phyloP scores from a whole-genome alignment of 495 filamentous ascomycete genomes.

The Xylaria castorea region DNA sequence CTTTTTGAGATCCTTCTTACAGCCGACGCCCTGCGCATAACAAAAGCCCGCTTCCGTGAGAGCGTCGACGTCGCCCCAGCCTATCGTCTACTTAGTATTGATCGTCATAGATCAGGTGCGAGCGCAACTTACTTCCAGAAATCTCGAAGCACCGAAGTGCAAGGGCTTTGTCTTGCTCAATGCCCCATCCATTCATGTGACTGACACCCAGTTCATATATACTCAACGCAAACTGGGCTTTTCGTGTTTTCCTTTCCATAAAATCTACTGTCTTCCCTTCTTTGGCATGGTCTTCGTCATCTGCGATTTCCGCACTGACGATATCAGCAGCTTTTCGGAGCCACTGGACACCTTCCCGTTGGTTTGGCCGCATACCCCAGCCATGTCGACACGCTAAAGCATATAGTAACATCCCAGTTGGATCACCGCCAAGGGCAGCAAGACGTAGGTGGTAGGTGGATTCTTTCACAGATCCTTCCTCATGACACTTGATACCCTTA shows the following conservation, averaged over 20 bases:
- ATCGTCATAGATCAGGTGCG: background rate
- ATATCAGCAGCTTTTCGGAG: constrained; percentile 85
- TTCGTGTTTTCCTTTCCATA: constrained; percentile 74
- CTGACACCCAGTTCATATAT: constrained; percentile 97
- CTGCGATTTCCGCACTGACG: constrained; percentile 80
- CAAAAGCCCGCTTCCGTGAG: constrained; percentile 88
- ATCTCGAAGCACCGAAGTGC: constrained; percentile 95
- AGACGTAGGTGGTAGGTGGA: constrained; percentile 95
- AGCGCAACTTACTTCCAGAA: constrained; percentile 71
- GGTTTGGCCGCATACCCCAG: constrained; percentile 95
- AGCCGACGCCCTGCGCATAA: constrained; percentile 83
- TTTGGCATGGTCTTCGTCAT: constrained; percentile 72
- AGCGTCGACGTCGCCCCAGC: constrained; percentile 96
- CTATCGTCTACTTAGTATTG: constrained; percentile 46
- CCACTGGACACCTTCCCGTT: constrained; percentile 88
- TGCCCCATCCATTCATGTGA: constrained; percentile 98
- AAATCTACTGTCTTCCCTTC: constrained; percentile 68
- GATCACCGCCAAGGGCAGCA: constrained; percentile 82
- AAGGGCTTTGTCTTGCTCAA: constrained; percentile 86
- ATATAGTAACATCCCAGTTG: constrained; percentile 94
- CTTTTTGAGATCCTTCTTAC: constrained; percentile 95
- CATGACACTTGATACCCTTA: constrained; percentile 87
- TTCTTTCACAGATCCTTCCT: constrained; percentile 82
- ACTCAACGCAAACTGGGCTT: constrained; percentile 90
- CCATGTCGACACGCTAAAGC: constrained; percentile 96